Evolutionary conservation across 2,329 filamentous ascomycete species (phyloP), one percentile per base, ranked within the genome.

Genomic region (Aspergillus texensis): DNA sequence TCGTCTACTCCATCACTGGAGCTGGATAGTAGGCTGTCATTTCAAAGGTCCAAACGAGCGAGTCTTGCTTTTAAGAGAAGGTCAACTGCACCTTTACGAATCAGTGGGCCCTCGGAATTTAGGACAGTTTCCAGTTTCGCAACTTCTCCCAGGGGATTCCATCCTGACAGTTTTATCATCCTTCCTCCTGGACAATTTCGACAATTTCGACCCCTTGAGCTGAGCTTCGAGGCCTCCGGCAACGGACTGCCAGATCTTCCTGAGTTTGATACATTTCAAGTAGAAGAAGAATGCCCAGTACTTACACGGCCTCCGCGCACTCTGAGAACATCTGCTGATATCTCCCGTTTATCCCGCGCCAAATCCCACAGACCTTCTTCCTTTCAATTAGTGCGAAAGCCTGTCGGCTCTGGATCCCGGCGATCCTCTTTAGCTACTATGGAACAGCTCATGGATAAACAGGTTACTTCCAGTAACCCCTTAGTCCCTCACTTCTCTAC

Each of bases 211-310:
- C 81, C 81, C 4, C 71, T 83, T n/a, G 77, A 83, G 69, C 72
- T 83, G 54, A 83, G 77, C 67, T 82, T 84, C 59, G 78, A 82
- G 68, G 69, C 75, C 58, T 75, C 78, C n/a, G 76, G 76, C 45
- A 80, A 81, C 68, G 74, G 75, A 62, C 69, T 83, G 16, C 80
- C 81, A 32, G 75, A 80, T 62, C 73, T 84, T 34, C 81, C 81
- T 24, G 72, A 73, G 28, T 84, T 84, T 64, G 75, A 78, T 21
- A 59, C 71, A 2, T 78, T 80, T 54, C 72, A 73, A n/a, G 63
- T 80, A 19, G 73, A 75, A 2, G 72, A 74, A 1, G 65, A 63
- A 36, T 61, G 19, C 64, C 70, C 30, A 70, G 73, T 67, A 64
- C 70, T 65, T 19, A 53, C 66, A 14, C 66, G 70, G 2, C 79